A percentile compares a stretch with the other conserved stretches of the same genome.
Evolutionary conservation across 805 yeast genomes (phyloP).

Genomic region (Saccharomycopsis guyanensis): DNA sequence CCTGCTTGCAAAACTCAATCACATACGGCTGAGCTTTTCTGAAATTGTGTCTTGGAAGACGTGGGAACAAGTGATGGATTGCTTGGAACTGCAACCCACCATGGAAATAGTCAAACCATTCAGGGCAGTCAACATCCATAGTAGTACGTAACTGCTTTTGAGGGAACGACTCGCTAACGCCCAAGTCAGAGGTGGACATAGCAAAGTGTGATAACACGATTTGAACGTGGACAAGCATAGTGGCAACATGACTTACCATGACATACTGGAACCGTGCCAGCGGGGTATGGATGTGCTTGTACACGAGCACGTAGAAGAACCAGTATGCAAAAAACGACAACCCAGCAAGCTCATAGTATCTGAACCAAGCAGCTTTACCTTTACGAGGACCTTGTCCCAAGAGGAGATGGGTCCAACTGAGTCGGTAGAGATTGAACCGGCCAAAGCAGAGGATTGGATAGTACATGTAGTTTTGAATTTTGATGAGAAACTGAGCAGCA

Average conservation of each 20-base stretch:
- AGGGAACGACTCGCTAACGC: slow-evolving; percentile 69
- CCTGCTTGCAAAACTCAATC: slow-evolving; percentile 63
- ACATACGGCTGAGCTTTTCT: slow-evolving; percentile 68
- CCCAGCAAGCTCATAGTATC: slow-evolving; percentile 72
- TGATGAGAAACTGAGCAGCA: slow-evolving; percentile 50
- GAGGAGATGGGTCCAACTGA: slow-evolving; percentile 72
- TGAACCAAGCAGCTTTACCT: slow-evolving; percentile 82
- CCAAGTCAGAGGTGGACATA: slow-evolving; percentile 85
- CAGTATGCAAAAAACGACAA: slow-evolving; percentile 65
- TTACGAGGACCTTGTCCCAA: slow-evolving; percentile 70
- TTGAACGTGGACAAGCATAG: slow-evolving; percentile 92
- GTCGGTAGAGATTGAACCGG: slow-evolving; percentile 73
- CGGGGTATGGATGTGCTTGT: slow-evolving; percentile 43
- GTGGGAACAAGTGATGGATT: slow-evolving; percentile 81
- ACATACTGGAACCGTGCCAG: slow-evolving; percentile 51
- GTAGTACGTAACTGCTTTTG: slow-evolving; percentile 82
- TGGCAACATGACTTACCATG: slow-evolving; percentile 66
- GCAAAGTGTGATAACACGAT: slow-evolving; percentile 87
- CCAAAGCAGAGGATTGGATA: slow-evolving; percentile 79
- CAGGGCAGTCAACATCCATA: slow-evolving; percentile 93
- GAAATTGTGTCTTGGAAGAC: slow-evolving; percentile 83
- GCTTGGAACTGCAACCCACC: slow-evolving; percentile 93
- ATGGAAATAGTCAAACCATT: slow-evolving; percentile 84
- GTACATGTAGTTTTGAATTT: slow-evolving; percentile 60
- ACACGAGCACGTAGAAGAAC: slow-evolving; percentile 65